A percentile compares a stretch with the other conserved stretches of the same genome.
Conservation (phyloP, 306 rosid species). For the Datisca glomerata region DNA sequence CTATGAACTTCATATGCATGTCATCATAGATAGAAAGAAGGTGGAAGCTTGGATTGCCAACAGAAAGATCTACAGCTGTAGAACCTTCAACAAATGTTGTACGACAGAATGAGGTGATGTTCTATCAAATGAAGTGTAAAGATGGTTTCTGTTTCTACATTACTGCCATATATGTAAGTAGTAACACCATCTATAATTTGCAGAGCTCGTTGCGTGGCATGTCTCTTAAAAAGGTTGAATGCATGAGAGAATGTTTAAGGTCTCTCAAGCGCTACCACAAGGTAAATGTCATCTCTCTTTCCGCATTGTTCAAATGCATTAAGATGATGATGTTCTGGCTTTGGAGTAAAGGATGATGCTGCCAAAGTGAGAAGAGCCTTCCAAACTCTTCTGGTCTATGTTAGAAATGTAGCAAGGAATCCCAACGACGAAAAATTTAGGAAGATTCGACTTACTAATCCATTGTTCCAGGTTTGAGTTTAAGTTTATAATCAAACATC, state of each 20-base stretch:
- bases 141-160: background rate
- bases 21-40: background rate
- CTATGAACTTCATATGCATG: no score
- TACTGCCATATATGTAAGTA: no score
- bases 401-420: constrained; percentile 70
- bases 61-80: constrained; percentile 61
- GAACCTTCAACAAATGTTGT: constrained; percentile 63
- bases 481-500: background rate
- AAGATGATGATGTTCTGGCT: background rate
- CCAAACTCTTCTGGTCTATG: constrained; percentile 73
- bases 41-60: constrained; percentile 75
- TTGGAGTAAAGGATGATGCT: constrained; percentile 74
- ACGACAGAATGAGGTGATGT: constrained; percentile 74
- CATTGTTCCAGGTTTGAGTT: constrained; percentile 59
- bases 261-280: constrained; percentile 86
- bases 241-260: constrained; percentile 89
- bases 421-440: constrained; percentile 89
- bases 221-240: constrained; percentile 84
- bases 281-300: no score
- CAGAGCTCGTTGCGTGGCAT: constrained; percentile 67
- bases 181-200: constrained; percentile 11
- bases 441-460: constrained; percentile 69
- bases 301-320: background rate
- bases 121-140: background rate
- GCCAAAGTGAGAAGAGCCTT: constrained; percentile 74